Base-by-base conservation (phyloP, 2,329 filamentous ascomycete genomes). In the Herpotrichia juniperi region DNA sequence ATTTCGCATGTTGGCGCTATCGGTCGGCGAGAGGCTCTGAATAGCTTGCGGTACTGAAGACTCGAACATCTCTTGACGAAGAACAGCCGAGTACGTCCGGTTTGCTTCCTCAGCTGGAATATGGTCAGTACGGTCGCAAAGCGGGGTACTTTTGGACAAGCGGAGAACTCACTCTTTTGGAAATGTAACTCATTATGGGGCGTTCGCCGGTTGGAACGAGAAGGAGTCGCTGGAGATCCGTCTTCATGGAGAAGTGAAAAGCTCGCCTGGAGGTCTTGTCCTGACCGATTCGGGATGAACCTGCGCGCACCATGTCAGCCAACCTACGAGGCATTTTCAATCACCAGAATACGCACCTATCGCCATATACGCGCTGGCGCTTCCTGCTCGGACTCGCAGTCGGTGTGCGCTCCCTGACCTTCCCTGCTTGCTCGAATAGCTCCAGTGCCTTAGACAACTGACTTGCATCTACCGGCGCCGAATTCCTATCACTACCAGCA, bases 201-300 rank as follows among this genome's bases (percentile, higher is more conserved):
- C 19, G 88, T 88, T 37, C 93, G 88, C 77, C 90, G 93, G 76
- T 91, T 91, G 53, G 89, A 84, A 70, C 87, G 90, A 3, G 92
- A 93, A 1, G 93, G 91, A 1, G 93, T 96, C 11, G 93, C 90
- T 17, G 94, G 94, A 17, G 93, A 97, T 32, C 89, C 92, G 71
- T 96, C 92, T 57, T 97, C 93, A 68, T 96, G 90, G 24, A 97
- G 81, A 49, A 97, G 79, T 70, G 87, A 96, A 76, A 94, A 97
- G 74, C 92, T 96, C 47, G 93, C 92, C 71, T 93, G 90, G 21
- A 97, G 80, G 74, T 99, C 94, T 74, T 96, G 92, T 5, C 93
- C 94, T 59, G 93, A 88, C 35, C 94, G 86, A 64, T 94, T 96
- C 24, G 94, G 94, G 62, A 99, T 97, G 72, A 99, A 99, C 66